Conservation (phyloP, 768 basidiomycete species). For the Cystobasidium onofrii region DNA sequence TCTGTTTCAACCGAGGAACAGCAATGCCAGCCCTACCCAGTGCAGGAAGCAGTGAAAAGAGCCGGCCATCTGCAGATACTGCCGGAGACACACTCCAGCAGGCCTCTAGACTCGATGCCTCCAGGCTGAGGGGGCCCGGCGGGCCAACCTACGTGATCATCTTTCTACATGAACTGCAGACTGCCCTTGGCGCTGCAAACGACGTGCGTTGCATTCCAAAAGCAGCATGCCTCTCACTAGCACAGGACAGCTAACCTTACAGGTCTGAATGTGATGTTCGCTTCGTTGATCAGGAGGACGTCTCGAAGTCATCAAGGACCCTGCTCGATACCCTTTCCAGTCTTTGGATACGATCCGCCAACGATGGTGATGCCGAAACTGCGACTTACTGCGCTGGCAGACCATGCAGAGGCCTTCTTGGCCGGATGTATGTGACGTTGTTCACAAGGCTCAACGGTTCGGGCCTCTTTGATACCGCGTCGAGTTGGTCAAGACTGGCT, state of each 20-base stretch:
- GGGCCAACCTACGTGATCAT: neutral
- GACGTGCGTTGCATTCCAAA: neutral
- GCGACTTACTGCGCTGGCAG: neutral
- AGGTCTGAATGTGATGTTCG: neutral
- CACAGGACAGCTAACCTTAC: no score
- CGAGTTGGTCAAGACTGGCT: neutral
- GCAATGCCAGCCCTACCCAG: neutral
- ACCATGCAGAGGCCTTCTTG: neutral
- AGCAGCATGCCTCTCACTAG: neutral
- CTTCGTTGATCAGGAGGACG: neutral
- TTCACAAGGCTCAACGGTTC: neutral
- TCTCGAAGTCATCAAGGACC: neutral
- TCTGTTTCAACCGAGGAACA: neutral
- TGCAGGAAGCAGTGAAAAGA: neutral
- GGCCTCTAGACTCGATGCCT: neutral
- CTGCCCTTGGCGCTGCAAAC: neutral
- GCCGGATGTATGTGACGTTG: neutral
- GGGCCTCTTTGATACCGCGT: neutral
- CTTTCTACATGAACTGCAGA: neutral
- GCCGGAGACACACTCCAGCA: neutral
- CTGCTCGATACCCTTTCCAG: neutral
- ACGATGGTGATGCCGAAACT: neutral
- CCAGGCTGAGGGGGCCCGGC: neutral
- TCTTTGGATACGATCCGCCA: neutral
- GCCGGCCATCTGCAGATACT: neutral